Conservation (phyloP, 495 filamentous ascomycete genomes). For the Hypomontagnella submonticulosa region DNA sequence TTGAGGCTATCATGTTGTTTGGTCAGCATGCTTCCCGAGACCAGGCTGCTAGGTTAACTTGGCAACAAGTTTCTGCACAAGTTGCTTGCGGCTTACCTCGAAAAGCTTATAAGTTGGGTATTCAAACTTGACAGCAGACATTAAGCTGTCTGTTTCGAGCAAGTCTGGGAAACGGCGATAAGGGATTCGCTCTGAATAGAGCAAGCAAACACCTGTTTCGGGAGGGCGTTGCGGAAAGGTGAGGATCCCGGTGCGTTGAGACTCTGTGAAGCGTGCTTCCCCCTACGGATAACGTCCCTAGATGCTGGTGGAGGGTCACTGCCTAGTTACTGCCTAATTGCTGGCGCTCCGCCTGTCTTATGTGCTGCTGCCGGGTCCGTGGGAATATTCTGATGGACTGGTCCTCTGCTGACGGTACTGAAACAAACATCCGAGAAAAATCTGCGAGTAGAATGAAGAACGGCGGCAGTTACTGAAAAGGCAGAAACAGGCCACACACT, state of each 20-base stretch:
- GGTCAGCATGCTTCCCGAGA: constrained; percentile 15
- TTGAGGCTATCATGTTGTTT: constrained; percentile 53
- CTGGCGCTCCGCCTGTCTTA: constrained; percentile 44
- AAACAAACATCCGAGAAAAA: constrained; percentile 45
- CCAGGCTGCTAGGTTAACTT: background rate
- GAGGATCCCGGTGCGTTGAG: constrained; percentile 31
- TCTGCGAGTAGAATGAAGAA: constrained; percentile 22
- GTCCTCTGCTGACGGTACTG: constrained; percentile 34
- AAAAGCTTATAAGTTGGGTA: constrained; percentile 62
- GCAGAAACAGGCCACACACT: constrained; percentile 32
- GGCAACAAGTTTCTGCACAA: background rate
- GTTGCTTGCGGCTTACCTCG: constrained; percentile 54
- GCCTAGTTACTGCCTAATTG: background rate
- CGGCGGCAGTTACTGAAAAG: constrained; percentile 28
- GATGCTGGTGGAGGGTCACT: background rate
- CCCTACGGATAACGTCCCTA: background rate
- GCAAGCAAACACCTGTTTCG: constrained; percentile 48
- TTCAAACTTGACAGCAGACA: constrained; percentile 62
- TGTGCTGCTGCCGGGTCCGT: constrained; percentile 39
- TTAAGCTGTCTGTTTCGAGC: constrained; percentile 54
- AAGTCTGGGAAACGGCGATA: constrained; percentile 20
- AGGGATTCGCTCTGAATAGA: constrained; percentile 37
- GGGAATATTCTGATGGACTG: constrained; percentile 31
- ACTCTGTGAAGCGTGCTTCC: constrained; percentile 1
- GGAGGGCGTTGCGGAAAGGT: constrained; percentile 43